Conservation (phyloP, 495 filamentous ascomycete genomes). For the Stereocaulon alpinum region DNA sequence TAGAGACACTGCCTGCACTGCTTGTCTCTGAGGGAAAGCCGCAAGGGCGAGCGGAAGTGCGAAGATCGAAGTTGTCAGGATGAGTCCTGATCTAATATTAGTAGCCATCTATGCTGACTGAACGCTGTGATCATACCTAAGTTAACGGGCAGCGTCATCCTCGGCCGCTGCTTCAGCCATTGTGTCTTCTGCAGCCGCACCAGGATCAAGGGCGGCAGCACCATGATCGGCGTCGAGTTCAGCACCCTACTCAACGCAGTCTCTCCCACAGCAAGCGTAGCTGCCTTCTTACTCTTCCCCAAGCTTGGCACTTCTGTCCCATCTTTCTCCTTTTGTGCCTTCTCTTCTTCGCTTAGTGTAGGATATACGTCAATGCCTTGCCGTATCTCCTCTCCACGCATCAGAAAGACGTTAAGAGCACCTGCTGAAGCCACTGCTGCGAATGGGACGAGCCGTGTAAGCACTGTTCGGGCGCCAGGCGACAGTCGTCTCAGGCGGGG, state of each 20-base stretch:
- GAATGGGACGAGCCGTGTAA: slow-evolving; percentile 82
- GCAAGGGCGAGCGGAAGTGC: slow-evolving; percentile 79
- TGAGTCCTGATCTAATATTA: slow-evolving; percentile 42
- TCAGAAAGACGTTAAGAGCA: slow-evolving; percentile 90
- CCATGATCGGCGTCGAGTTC: slow-evolving; percentile 95
- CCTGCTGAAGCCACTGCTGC: slow-evolving; percentile 86
- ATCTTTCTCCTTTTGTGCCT: slow-evolving; percentile 44
- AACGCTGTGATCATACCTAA: too few species aligned
- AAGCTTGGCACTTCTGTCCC: slow-evolving; percentile 53
- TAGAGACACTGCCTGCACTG: slow-evolving; percentile 55
- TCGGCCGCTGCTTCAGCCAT: slow-evolving; percentile 64
- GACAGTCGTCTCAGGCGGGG: slow-evolving; percentile 69
- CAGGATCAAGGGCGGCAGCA: slow-evolving; percentile 73
- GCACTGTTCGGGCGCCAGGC: slow-evolving; percentile 60
- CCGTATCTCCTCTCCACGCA: slow-evolving; percentile 92
- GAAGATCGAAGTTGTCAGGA: slow-evolving; percentile 69
- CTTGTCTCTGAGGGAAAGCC: slow-evolving; percentile 85
- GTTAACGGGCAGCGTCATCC: slow-evolving; percentile 69
- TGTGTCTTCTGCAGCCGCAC: slow-evolving; percentile 67
- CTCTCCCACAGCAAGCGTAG: slow-evolving; percentile 78
- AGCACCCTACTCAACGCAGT: slow-evolving; percentile 81
- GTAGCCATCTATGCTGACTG: too few species aligned
- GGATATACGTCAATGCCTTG: slow-evolving; percentile 93
- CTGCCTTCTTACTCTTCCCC: slow-evolving; percentile 80
- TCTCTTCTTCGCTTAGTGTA: slow-evolving; percentile 48